A percentile compares a stretch with the other conserved stretches of the same genome.
Conservation (phyloP, 345 rosid species). For the Arabis hirsuta region DNA sequence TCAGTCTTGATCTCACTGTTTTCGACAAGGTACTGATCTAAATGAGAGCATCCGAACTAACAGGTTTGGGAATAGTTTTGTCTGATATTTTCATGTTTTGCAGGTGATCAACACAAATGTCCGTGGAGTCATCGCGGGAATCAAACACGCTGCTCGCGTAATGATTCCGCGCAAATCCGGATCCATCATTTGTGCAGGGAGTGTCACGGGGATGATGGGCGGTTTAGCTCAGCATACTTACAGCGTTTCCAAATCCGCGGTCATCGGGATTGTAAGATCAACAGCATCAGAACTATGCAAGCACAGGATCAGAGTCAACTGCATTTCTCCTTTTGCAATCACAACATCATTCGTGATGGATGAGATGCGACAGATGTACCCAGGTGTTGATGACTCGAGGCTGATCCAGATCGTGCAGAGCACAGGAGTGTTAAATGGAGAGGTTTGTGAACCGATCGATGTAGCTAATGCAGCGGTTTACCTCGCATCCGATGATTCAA, state of each 20-base stretch:
- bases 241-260: conserved; percentile 59
- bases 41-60: not conserved
- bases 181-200: conserved; percentile 75
- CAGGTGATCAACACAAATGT: conserved; percentile 68
- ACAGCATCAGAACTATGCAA: conserved; percentile 71
- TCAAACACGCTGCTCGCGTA: conserved; percentile 79
- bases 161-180: conserved; percentile 74
- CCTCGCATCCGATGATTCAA: conserved; percentile 79
- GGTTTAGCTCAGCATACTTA: conserved; percentile 80
- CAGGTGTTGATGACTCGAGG: conserved; percentile 45
- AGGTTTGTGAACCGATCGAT: conserved; percentile 68
- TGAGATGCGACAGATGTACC: conserved; percentile 56
- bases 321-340: conserved; percentile 80
- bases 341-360: conserved; percentile 67
- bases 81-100: not conserved
- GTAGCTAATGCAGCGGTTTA: conserved; percentile 87
- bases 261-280: conserved; percentile 65
- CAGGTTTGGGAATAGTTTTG: not conserved
- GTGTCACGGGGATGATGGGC: conserved; percentile 68
- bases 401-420: conserved; percentile 49
- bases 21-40: conserved; percentile 52
- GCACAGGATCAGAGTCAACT: conserved; percentile 70
- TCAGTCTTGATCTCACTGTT: conserved; percentile 65
- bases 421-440: conserved; percentile 57
- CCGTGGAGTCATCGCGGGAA: conserved; percentile 71